phyloP scores from a whole-genome alignment of 23 red algal species.

The Agarophyton chilense region DNA sequence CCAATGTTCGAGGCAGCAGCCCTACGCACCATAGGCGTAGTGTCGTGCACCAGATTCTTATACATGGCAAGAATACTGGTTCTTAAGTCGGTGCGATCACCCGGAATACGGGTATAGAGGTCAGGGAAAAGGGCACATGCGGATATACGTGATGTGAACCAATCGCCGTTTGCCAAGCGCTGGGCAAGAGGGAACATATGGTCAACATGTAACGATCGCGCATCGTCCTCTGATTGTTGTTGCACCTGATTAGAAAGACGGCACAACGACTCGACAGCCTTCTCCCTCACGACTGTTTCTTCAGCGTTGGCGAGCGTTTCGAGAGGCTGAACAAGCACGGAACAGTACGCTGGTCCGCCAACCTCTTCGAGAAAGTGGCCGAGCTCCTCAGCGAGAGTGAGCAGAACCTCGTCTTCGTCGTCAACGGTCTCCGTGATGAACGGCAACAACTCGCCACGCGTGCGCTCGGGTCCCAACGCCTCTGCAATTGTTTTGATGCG shows the following conservation, averaged over 20 bases:
- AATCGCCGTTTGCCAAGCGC: constrained; percentile 91
- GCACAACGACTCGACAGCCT: constrained; percentile 84
- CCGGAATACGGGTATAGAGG: constrained; percentile 64
- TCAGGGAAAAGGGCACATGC: constrained; percentile 82
- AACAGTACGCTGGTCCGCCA: constrained; percentile 77
- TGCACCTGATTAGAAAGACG: constrained; percentile 46
- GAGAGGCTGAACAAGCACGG: constrained; percentile 81
- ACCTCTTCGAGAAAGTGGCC: constrained; percentile 87
- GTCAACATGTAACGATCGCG: constrained; percentile 68
- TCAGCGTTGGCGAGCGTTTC: constrained; percentile 88
- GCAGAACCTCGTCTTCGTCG: constrained; percentile 97
- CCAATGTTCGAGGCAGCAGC: constrained; percentile 87
- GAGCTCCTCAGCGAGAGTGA: constrained; percentile 91
- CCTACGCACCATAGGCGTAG: constrained; percentile 97
- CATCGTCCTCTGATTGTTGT: constrained; percentile 40
- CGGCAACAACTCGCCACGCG: constrained; percentile 91
- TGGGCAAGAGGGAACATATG: constrained; percentile 90
- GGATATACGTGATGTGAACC: constrained; percentile 98
- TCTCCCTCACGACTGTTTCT: constrained; percentile 94
- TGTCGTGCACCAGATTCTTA: constrained; percentile 77
- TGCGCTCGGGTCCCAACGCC: constrained; percentile 92
- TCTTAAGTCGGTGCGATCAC: constrained; percentile 44
- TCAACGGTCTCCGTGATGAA: constrained; percentile 98
- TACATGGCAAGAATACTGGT: constrained; percentile 72
- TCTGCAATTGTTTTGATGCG: constrained; percentile 87